Evolutionary conservation across 2,329 filamentous ascomycete species (phyloP), one percentile per base, ranked within the genome.

Genomic region (Aspergillus alliaceus): DNA sequence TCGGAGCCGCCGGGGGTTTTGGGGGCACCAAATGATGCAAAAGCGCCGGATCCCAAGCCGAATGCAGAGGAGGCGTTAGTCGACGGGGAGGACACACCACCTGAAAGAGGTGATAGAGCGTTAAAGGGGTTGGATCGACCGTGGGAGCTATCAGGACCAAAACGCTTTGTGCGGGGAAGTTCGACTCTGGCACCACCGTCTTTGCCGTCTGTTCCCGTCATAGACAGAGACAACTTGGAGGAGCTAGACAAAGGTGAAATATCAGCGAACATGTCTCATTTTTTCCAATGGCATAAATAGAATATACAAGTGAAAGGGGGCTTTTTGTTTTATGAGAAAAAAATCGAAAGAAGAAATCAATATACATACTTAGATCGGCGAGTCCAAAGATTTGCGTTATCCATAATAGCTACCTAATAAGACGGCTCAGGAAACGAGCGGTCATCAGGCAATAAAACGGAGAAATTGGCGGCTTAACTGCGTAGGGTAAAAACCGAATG

Each of bases 11-110:
- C 90, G 8, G 89, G 84, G 47, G 90, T 88, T 80, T 97, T 98
- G 52, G 92, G 90, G 2, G 92, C 93, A 80, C 93, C 93, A 75
- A 96, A 96, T n/a, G 93, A 96, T 37, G 93, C 93, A 74, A 99
- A 99, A 54, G 95, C 95, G 66, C 95, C 95, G 18, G 91, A 96
- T 39, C 95, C 95, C 59, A 99, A 81, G 51, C 92, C 93, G 77
- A 99, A 99, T 57, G 93, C 93, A 69, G 89, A 93, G 18, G 91
- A 92, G 54, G 90, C 91, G 66, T 84, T 84, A 53, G 85, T 83
- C 12, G 89, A 91, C 14, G 92, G 91, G 9, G 91, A 93, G 34
- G 88, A 83, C 54, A 92, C 80, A 56, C 84, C 85, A 51, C 83
- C 84, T 59, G 85, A 86, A 68, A 89, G 85, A 59, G 89, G 88